These are phyloP conservation scores for Sextonia rubra DNA, from an alignment of 164 flowering plant genomes.

Conservation along the genomic window DNA sequence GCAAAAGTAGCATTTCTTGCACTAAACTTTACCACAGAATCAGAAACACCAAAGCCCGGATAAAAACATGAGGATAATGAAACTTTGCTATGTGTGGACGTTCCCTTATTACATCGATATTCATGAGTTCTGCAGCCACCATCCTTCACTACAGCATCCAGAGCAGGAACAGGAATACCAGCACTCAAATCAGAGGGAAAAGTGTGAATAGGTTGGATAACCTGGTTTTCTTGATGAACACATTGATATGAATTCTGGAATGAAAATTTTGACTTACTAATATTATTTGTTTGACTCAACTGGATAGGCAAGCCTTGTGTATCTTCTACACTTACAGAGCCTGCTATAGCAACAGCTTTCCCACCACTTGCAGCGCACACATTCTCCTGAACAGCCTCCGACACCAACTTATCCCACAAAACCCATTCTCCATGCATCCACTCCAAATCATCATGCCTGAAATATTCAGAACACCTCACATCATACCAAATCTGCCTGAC, in stretches of 20 bases:
- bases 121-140: too few relatives aligned
- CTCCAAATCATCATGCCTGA: constrained; percentile 23
- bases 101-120: too few relatives aligned
- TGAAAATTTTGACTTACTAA: too few relatives aligned
- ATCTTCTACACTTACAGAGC: background rate
- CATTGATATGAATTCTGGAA: background rate
- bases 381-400: constrained; percentile 18
- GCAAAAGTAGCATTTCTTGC: background rate
- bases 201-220: background rate
- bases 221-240: background rate
- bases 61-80: too few relatives aligned
- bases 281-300: too few relatives aligned
- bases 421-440: constrained; percentile 41
- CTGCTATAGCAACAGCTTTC: background rate
- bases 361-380: background rate
- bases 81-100: too few relatives aligned
- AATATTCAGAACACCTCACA: constrained; percentile 26
- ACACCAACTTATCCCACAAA: constrained; percentile 38
- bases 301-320: constrained; percentile 1
- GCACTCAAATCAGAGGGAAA: background rate
- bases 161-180: background rate
- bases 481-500: constrained; percentile 62
- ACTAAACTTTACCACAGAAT: too few relatives aligned
- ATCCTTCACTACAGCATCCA: background rate
- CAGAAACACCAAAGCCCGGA: too few relatives aligned